Conservation (phyloP, 140 eudicot species). For the Stevia rebaudiana region DNA sequence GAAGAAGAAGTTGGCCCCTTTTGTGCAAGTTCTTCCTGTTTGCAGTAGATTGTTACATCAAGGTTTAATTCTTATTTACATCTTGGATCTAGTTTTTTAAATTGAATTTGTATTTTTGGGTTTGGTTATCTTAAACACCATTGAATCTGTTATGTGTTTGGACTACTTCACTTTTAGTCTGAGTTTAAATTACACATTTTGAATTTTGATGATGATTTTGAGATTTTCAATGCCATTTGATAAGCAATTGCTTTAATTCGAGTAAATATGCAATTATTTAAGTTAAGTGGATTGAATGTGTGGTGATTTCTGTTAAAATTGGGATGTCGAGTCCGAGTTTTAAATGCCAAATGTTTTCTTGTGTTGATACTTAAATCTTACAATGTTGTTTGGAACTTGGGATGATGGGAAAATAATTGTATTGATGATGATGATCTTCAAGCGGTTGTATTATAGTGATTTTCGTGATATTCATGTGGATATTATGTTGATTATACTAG, state of each 20-base stretch:
- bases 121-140: background rate
- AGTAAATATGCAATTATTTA: background rate
- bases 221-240: background rate
- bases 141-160: background rate
- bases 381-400: no score
- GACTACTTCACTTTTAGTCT: background rate
- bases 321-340: background rate
- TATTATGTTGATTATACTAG: no score
- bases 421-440: no score
- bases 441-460: no score
- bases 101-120: background rate
- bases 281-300: slow-evolving; percentile 12
- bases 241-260: slow-evolving; percentile 1
- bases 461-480: no score
- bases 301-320: background rate
- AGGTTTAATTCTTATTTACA: slow-evolving; percentile 34
- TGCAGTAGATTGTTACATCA: slow-evolving; percentile 63
- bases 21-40: slow-evolving; percentile 59
- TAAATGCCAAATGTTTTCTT: no score
- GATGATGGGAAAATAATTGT: no score
- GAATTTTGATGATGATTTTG: background rate
- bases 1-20: slow-evolving; percentile 58
- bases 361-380: no score
- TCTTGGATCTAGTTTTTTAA: slow-evolving; percentile 36
- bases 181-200: slow-evolving; percentile 7